These are phyloP conservation scores for Leccinum variicolor DNA, from an alignment of 768 basidiomycete genomes.

Conservation along the genomic window DNA sequence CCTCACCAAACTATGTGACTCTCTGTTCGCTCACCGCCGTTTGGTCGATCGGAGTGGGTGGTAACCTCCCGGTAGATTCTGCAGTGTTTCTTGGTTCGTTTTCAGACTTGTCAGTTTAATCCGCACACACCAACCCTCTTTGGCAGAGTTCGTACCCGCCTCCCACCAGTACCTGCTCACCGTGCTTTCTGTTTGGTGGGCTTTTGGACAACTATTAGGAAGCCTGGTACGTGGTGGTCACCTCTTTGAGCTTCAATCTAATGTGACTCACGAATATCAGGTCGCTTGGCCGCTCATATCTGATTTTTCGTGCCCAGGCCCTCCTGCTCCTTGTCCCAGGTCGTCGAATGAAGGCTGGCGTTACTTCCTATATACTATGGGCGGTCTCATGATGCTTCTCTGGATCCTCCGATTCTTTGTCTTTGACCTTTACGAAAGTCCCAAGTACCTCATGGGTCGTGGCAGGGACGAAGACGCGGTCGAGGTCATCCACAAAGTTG, in stretches of 20 bases:
- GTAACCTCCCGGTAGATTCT: conserved; percentile 72
- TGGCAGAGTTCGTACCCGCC: conserved; percentile 62
- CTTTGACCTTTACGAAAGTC: conserved; percentile 67
- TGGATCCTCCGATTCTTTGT: conserved; percentile 62
- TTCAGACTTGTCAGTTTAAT: not conserved
- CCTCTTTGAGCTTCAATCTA: not conserved
- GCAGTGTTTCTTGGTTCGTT: conserved; percentile 67
- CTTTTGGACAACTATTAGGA: conserved; percentile 67
- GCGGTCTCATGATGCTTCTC: conserved; percentile 63
- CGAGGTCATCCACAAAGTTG: conserved; percentile 58
- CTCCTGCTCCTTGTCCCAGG: conserved; percentile 48
- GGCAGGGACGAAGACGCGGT: conserved; percentile 63
- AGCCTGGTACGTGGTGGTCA: conserved; percentile 34
- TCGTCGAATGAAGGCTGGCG: conserved; percentile 70
- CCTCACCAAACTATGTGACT: conserved; percentile 48
- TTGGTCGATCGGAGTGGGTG: conserved; percentile 69
- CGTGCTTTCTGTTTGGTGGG: conserved; percentile 78
- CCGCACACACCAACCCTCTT: not conserved
- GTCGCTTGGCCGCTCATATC: conserved; percentile 72
- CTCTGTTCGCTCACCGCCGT: conserved; percentile 52
- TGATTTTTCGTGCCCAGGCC: conserved; percentile 57
- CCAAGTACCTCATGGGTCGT: conserved; percentile 68
- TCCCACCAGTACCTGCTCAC: conserved; percentile 76
- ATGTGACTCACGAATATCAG: conserved; percentile 24
- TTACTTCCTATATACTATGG: conserved; percentile 71